Percentiles rank a stretch among this genome's conserved stretches.
Conservation (phyloP, 116 monocot species). For the Cymodocea nodosa region DNA sequence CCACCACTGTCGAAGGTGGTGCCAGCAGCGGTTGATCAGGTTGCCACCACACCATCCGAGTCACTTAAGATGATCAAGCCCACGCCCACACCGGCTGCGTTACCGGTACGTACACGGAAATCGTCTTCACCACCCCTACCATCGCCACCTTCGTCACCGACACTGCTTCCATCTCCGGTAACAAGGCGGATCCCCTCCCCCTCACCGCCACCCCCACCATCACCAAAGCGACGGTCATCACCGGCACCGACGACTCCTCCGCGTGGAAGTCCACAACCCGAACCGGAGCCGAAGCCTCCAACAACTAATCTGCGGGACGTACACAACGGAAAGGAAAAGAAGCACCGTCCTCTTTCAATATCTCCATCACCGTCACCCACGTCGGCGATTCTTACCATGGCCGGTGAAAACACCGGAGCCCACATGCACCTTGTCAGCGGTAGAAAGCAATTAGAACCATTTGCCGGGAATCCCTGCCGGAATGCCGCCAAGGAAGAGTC, state of each 20-base stretch:
- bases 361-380: not conserved
- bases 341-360: not conserved
- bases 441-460: not conserved
- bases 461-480: not conserved
- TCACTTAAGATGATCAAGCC: not conserved
- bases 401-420: conserved; percentile 70
- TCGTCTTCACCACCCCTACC: not conserved
- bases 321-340: not conserved
- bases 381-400: conserved; percentile 26
- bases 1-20: not conserved
- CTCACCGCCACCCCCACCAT: not conserved
- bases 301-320: not conserved
- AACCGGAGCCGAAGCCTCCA: not conserved
- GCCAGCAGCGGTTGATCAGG: not conserved
- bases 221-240: not conserved
- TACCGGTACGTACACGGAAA: not conserved
- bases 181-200: not conserved
- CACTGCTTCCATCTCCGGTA: not conserved
- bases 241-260: not conserved
- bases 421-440: conserved; percentile 32
- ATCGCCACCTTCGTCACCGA: not conserved
- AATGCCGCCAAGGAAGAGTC: not conserved
- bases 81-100: not conserved
- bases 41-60: not conserved
- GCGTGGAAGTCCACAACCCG: not conserved